Conservation (phyloP, 2,329 filamentous ascomycete genomes). For the Botryotinia globosa region DNA sequence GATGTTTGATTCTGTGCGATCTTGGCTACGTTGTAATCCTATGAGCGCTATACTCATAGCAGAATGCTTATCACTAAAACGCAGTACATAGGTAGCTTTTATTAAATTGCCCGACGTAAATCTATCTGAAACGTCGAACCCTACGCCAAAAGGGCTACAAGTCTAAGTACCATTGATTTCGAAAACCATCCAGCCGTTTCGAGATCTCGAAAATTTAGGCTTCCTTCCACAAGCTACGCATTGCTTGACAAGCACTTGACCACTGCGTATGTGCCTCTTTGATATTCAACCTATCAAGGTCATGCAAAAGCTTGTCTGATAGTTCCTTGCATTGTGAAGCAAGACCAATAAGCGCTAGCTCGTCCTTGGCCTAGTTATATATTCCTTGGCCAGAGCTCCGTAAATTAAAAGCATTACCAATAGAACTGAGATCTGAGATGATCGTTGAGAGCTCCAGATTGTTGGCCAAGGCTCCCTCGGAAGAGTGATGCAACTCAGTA, state of each 20-base stretch:
- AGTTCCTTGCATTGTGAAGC: not conserved
- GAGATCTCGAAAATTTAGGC: not conserved
- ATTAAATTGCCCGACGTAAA: not conserved
- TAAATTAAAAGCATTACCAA: not conserved
- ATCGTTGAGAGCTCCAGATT: not conserved
- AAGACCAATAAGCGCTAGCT: not conserved
- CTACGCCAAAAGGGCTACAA: not conserved
- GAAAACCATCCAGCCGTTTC: not conserved
- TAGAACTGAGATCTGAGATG: not conserved
- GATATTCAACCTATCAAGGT: not conserved
- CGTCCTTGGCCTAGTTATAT: not conserved
- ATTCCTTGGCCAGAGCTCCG: not conserved
- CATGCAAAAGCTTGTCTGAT: not conserved
- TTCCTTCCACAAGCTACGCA: not conserved
- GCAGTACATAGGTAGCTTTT: not conserved
- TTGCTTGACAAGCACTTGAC: not conserved
- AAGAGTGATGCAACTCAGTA: not conserved
- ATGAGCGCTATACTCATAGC: not conserved
- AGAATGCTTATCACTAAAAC: not conserved
- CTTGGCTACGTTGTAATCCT: not conserved
- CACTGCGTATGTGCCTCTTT: not conserved
- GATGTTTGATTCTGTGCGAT: not conserved
- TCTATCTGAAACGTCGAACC: not conserved
- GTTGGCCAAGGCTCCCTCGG: not conserved
- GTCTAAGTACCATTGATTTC: not conserved